These are phyloP conservation scores for Aspergillus steynii DNA, from an alignment of 495 filamentous ascomycete genomes.

Conservation along the genomic window DNA sequence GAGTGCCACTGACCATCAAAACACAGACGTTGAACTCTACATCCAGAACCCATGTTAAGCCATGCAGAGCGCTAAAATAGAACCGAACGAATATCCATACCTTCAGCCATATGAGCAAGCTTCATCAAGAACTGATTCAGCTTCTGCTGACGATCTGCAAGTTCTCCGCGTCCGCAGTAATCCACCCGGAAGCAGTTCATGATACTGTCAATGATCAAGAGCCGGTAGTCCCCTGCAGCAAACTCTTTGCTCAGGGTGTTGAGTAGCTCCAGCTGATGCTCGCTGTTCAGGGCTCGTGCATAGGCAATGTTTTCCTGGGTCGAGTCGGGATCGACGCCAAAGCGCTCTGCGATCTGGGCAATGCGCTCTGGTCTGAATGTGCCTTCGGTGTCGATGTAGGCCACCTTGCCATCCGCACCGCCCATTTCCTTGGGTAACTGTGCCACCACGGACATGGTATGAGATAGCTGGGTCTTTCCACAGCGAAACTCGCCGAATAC, in stretches of 20 bases:
- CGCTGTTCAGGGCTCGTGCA: constrained; percentile 70
- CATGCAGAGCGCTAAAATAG: constrained; percentile 7
- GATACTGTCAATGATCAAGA: constrained; percentile 77
- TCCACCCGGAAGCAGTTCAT: constrained; percentile 79
- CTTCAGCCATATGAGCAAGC: constrained; percentile 73
- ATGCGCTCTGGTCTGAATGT: constrained; percentile 76
- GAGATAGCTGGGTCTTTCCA: constrained; percentile 71
- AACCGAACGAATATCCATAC: constrained; percentile 31
- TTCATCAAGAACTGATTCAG: constrained; percentile 70
- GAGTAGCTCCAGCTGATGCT: constrained; percentile 73
- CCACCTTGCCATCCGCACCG: constrained; percentile 76
- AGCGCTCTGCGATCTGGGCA: constrained; percentile 72
- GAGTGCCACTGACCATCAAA: constrained; percentile 56
- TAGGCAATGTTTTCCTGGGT: constrained; percentile 77
- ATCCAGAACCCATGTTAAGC: constrained; percentile 7
- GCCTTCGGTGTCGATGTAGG: constrained; percentile 80
- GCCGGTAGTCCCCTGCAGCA: constrained; percentile 65
- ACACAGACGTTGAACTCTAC: constrained; percentile 77
- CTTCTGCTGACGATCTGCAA: constrained; percentile 76
- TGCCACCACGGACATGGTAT: constrained; percentile 70
- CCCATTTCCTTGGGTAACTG: constrained; percentile 62
- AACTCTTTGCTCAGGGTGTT: constrained; percentile 67
- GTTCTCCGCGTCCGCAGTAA: constrained; percentile 71
- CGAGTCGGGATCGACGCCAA: constrained; percentile 64
- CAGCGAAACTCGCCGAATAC: constrained; percentile 74